Conservation (phyloP, 345 rosid genomes). For the Lenwebbia sp. region DNA sequence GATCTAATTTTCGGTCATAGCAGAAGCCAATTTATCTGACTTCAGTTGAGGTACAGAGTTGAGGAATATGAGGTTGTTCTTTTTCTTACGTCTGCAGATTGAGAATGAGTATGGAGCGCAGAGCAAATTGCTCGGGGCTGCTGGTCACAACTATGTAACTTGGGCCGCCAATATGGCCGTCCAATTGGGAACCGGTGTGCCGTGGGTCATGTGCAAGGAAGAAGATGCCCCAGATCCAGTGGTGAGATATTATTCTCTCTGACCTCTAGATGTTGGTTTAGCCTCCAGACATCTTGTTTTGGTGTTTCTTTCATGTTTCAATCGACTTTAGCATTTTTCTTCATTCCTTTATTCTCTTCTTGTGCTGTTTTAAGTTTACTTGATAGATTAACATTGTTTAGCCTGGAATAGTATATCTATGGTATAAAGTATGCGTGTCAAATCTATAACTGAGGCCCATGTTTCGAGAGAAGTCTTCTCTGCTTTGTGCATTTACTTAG, state of each 20-base stretch:
- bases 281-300: not conserved
- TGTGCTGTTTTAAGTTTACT: not conserved
- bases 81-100: conserved; percentile 36
- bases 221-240: conserved; percentile 99
- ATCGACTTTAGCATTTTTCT: not conserved
- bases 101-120: conserved; percentile 96
- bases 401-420: not conserved
- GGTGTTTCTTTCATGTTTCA: not conserved
- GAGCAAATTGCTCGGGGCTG: conserved; percentile 65
- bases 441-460: not conserved
- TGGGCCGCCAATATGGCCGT: conserved; percentile 99
- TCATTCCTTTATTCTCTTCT: not conserved
- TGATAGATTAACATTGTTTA: not conserved
- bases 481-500: not conserved
- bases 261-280: not conserved
- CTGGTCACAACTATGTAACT: conserved; percentile 72
- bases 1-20: not conserved
- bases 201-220: conserved; percentile 99
- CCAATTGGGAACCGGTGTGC: conserved; percentile 78
- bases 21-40: not conserved
- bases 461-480: not conserved
- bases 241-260: conserved; percentile 24
- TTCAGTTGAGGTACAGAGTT: not conserved
- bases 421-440: not conserved
- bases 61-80: not conserved